These are phyloP conservation scores for Mortierella claussenii DNA, from an alignment of 192 early-diverging fungal genomes.

Conservation along the genomic window DNA sequence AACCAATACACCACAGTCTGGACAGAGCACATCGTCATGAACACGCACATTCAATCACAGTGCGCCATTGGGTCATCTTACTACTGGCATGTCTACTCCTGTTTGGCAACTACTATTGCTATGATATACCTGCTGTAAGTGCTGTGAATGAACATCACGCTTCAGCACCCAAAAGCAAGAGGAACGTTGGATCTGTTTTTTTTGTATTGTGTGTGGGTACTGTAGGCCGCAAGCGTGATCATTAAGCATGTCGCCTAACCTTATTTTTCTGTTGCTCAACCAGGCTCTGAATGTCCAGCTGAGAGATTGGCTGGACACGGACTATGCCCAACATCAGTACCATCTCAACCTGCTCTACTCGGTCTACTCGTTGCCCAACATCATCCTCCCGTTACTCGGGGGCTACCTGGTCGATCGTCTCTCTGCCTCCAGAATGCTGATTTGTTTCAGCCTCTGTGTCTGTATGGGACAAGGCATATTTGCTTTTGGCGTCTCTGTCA, in stretches of 20 bases:
- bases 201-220: too few relatives aligned
- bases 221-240: too few relatives aligned
- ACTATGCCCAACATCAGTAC: slow-evolving; percentile 53
- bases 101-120: slow-evolving; percentile 58
- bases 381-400: slow-evolving; percentile 51
- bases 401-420: slow-evolving; percentile 67
- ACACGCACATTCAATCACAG: slow-evolving; percentile 31
- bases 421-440: slow-evolving; percentile 60
- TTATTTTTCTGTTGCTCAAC: background rate
- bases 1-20: slow-evolving; percentile 3
- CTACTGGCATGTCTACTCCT: slow-evolving; percentile 53
- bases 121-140: slow-evolving; percentile 47
- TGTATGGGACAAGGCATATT: slow-evolving; percentile 70
- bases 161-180: too few relatives aligned
- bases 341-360: slow-evolving; percentile 60
- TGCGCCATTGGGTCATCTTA: slow-evolving; percentile 50
- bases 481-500: slow-evolving; percentile 60
- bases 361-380: slow-evolving; percentile 51
- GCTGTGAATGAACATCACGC: too few relatives aligned
- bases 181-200: too few relatives aligned
- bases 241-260: background rate
- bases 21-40: slow-evolving; percentile 30
- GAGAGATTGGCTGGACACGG: slow-evolving; percentile 42
- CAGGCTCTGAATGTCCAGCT: slow-evolving; percentile 54
- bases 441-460: slow-evolving; percentile 60